These are phyloP conservation scores for Typha latifolia DNA, from an alignment of 176 grass and related monocot genomes.

Conservation along the genomic window DNA sequence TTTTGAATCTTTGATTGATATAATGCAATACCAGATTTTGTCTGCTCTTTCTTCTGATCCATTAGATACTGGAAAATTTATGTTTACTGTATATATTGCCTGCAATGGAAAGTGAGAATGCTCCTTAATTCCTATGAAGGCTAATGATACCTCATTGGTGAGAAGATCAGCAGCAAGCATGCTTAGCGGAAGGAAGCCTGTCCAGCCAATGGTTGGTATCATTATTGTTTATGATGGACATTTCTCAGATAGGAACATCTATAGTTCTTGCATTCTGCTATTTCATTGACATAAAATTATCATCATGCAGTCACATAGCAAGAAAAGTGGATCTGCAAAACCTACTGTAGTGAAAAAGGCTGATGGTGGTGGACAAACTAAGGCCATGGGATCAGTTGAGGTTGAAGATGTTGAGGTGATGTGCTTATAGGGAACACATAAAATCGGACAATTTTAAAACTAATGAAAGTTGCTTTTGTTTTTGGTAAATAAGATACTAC, in stretches of 20 bases:
- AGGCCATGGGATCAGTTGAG: conserved; percentile 45
- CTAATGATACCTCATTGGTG: conserved; percentile 48
- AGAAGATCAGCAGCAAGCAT: conserved; percentile 97
- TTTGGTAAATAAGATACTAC: background rate
- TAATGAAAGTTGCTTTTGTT: background rate
- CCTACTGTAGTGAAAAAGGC: conserved; percentile 50
- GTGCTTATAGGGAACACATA: conserved; percentile 24
- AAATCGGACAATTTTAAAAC: background rate
- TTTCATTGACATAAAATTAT: conserved; percentile 6
- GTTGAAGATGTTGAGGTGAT: conserved; percentile 90
- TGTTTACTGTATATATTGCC: background rate
- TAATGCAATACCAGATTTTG: background rate
- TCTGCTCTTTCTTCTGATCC: background rate
- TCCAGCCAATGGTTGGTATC: conserved; percentile 42
- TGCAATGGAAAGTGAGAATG: background rate
- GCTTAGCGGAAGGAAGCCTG: conserved; percentile 86
- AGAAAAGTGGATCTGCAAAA: conserved; percentile 70
- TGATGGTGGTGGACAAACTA: conserved; percentile 54
- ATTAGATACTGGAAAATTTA: background rate
- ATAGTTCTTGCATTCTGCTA: background rate
- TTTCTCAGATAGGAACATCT: background rate
- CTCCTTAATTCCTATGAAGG: conserved; percentile 29
- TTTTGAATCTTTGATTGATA: background rate
- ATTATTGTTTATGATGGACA: conserved; percentile 21
- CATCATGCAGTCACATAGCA: conserved; percentile 36